A percentile compares a stretch with the other conserved stretches of the same genome.
phyloP scores from a whole-genome alignment of 164 flowering plant genomes.

The Hamamelis virginiana region DNA sequence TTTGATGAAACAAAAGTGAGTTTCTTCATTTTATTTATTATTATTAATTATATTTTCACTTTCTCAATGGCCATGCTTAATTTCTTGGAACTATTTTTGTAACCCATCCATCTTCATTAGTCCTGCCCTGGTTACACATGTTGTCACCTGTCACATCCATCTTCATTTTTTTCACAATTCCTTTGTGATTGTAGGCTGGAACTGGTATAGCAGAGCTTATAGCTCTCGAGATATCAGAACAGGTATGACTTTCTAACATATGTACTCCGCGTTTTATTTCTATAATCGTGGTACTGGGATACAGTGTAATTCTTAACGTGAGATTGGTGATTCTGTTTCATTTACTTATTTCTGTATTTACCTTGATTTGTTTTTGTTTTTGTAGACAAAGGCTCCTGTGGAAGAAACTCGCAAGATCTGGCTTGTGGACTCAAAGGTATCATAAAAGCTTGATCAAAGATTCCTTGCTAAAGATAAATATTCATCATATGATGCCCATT shows the following conservation, averaged over 20 bases:
- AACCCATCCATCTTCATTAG: background rate
- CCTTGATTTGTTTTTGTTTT: slow-evolving; percentile 16
- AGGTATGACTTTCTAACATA: slow-evolving; percentile 34
- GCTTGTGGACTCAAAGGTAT: slow-evolving; percentile 95
- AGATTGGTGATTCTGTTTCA: background rate
- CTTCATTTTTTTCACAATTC: no score
- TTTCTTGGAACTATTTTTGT: no score
- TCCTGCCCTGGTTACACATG: background rate
- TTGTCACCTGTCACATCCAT: no score
- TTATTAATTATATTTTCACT: no score
- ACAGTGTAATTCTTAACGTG: background rate
- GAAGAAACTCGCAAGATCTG: slow-evolving; percentile 86
- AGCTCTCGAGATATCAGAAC: slow-evolving; percentile 82
- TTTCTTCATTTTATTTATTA: no score
- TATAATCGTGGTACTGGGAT: background rate
- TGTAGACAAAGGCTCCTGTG: slow-evolving; percentile 70
- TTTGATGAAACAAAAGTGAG: no score
- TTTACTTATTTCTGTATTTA: background rate
- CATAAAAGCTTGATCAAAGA: background rate
- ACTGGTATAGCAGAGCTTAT: slow-evolving; percentile 95
- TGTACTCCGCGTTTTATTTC: background rate
- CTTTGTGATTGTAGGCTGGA: slow-evolving; percentile 68
- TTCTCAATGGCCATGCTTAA: no score
- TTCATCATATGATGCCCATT: background rate
- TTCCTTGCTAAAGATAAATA: background rate